These are phyloP conservation scores for Ustilago shanxiensis DNA, from an alignment of 1,284 basidiomycete genomes.

Conservation along the genomic window DNA sequence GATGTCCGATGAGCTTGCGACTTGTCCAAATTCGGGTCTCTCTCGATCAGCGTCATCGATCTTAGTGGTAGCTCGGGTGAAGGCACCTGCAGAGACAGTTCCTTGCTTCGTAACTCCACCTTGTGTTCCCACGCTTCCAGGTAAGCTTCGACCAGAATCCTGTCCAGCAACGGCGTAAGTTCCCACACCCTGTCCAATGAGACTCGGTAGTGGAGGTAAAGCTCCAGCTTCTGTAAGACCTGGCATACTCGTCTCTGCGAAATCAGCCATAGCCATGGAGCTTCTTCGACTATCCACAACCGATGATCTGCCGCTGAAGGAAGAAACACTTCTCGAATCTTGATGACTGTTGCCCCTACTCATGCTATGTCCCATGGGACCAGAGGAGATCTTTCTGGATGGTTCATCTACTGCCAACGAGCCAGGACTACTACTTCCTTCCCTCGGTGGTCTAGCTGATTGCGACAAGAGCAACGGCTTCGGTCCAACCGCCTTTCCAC, in stretches of 20 bases:
- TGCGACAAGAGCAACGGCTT: constrained; percentile 55
- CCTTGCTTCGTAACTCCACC: constrained; percentile 24
- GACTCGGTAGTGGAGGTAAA: constrained; percentile 36
- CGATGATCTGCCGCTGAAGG: constrained; percentile 25
- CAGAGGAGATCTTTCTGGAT: constrained; percentile 59
- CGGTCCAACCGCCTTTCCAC: constrained; percentile 38
- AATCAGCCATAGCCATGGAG: constrained; percentile 26
- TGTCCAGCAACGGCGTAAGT: not conserved
- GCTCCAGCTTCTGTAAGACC: constrained; percentile 15
- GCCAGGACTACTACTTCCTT: constrained; percentile 33
- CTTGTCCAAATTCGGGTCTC: constrained; percentile 43
- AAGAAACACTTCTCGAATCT: constrained; percentile 22
- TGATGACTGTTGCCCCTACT: constrained; percentile 32
- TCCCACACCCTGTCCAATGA: constrained; percentile 24
- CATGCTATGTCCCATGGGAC: constrained; percentile 53
- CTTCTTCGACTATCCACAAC: constrained; percentile 31
- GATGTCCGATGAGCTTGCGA: constrained; percentile 43
- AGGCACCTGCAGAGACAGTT: constrained; percentile 41
- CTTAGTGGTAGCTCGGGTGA: constrained; percentile 31
- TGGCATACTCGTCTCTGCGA: constrained; percentile 31
- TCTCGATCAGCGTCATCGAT: constrained; percentile 2
- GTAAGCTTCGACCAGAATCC: not conserved
- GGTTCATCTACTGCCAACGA: constrained; percentile 40
- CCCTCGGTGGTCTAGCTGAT: constrained; percentile 58
- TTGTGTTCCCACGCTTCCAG: constrained; percentile 1